A percentile compares a stretch with the other conserved stretches of the same genome.
These are phyloP conservation scores for Blastomyces parvus DNA, from an alignment of 2,329 filamentous ascomycete species.

Conservation along the genomic window DNA sequence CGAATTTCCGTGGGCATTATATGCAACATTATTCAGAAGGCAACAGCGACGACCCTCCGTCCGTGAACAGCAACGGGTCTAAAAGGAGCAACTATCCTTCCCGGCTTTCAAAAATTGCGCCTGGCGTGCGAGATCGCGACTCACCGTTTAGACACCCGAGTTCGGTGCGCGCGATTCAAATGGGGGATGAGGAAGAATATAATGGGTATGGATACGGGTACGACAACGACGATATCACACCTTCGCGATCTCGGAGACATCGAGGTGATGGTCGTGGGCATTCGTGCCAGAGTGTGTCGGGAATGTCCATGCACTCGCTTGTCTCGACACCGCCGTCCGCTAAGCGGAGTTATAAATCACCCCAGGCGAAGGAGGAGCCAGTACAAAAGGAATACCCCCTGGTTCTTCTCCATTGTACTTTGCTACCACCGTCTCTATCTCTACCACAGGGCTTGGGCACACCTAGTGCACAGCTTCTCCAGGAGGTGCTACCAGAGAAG, in stretches of 20 bases:
- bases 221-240: slow-evolving; percentile 32
- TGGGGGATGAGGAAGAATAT: slow-evolving; percentile 25
- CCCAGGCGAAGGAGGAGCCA: slow-evolving; percentile 3
- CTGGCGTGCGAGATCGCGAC: slow-evolving; percentile 27
- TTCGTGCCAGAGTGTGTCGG: slow-evolving; percentile 20
- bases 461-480: slow-evolving; percentile 37
- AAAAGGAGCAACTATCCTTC: slow-evolving; percentile 16
- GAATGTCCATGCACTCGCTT: slow-evolving; percentile 26
- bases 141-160: slow-evolving; percentile 37
- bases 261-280: slow-evolving; percentile 11
- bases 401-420: slow-evolving; percentile 51
- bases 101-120: slow-evolving; percentile 18
- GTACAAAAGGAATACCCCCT: slow-evolving; percentile 43
- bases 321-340: slow-evolving; percentile 28
- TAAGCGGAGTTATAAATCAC: slow-evolving; percentile 20
- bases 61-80: slow-evolving; percentile 7
- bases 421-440: slow-evolving; percentile 44
- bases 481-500: slow-evolving; percentile 40
- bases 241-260: slow-evolving; percentile 24
- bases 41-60: neutral
- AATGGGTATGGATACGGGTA: slow-evolving; percentile 20
- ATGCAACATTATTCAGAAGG: slow-evolving; percentile 9
- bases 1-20: slow-evolving; percentile 17
- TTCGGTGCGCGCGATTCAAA: slow-evolving; percentile 34
- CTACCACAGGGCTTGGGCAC: slow-evolving; percentile 32